Conservation (phyloP, 225 moss, liverwort and hornwort genomes). For the Pseudoscleropodium purum region DNA sequence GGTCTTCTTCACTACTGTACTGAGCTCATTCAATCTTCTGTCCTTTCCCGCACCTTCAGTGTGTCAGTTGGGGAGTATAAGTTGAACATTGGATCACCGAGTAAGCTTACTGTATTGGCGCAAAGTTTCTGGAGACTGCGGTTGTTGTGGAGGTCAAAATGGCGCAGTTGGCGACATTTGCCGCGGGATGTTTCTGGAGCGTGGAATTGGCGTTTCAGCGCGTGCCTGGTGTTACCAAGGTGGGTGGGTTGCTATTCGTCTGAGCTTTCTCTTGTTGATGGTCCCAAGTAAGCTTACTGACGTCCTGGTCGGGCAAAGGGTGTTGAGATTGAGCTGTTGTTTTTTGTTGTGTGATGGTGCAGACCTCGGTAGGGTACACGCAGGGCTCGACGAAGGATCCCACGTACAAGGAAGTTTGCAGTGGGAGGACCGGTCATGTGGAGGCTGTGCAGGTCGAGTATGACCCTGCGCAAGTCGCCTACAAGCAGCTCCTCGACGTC, state of each 20-base stretch:
- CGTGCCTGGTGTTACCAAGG: constrained; percentile 58
- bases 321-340: background rate
- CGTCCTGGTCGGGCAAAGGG: background rate
- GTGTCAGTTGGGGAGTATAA: too few species aligned
- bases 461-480: constrained; percentile 42
- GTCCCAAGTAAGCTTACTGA: background rate
- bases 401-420: constrained; percentile 61
- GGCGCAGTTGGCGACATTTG: constrained; percentile 58
- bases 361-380: constrained; percentile 91
- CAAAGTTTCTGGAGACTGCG: background rate
- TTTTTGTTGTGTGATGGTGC: background rate
- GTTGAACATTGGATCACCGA: background rate
- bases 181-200: constrained; percentile 84
- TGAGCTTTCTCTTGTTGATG: background rate
- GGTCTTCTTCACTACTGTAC: too few species aligned
- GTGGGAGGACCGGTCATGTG: constrained; percentile 70
- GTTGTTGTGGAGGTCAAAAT: background rate
- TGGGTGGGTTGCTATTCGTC: background rate
- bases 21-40: background rate
- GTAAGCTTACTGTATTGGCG: background rate
- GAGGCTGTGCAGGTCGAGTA: constrained; percentile 76
- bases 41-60: too few species aligned
- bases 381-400: constrained; percentile 70
- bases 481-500: constrained; percentile 62
- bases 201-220: constrained; percentile 78